Evolutionary conservation across 129 eudicot species (phyloP), one percentile per base, ranked within the genome.

Genomic region (Apium graveolens): DNA sequence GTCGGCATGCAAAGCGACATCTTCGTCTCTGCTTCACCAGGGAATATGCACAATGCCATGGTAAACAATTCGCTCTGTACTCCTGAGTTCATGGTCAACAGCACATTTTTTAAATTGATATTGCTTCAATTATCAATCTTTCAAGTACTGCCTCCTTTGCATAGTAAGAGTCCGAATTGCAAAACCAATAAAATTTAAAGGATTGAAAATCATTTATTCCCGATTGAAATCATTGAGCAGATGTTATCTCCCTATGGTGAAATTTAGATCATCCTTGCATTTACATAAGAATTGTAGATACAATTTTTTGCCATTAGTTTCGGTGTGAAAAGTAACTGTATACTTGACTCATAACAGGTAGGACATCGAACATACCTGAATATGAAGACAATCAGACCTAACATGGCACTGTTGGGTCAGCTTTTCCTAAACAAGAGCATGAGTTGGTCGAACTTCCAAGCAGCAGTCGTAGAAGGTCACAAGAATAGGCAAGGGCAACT

Each of bases 1-100:
- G 97, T 95, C 49, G 84, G 96, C 85, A 90, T 95, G 93, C 88
- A 90, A 53, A 87, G 97, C 21, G 92, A 91, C 68, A 86, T 95
- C 62, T 95, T 95, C 85, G 90, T 95, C 41, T 95, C 98, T 46
- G 98, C 98, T 83, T 95, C 98, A 32, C 96, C 96, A 14, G 98
- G 98, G 34, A 95, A 95, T 79, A 95, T 95, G 98, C 97, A 95
- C 85, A 95, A 95, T 84, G 97, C 97, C 24, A 76, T 95, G 94
- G 98, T 95, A 90, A 80, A 83, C 26, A 26, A 20, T 72, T 45
- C 43, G 10, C 57, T 11, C 39, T 5, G 32, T n/a, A 44, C 32
- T 72, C 42, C 0, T 24, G 7, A 27, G 4, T 11, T 74, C 24
- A 43, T 32, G 26, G 57, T 26, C 37, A 26, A 38, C 57, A 11